Evolutionary conservation across 1,139 yeast genomes (phyloP).

Genomic region (Scheffersomyces titani): DNA sequence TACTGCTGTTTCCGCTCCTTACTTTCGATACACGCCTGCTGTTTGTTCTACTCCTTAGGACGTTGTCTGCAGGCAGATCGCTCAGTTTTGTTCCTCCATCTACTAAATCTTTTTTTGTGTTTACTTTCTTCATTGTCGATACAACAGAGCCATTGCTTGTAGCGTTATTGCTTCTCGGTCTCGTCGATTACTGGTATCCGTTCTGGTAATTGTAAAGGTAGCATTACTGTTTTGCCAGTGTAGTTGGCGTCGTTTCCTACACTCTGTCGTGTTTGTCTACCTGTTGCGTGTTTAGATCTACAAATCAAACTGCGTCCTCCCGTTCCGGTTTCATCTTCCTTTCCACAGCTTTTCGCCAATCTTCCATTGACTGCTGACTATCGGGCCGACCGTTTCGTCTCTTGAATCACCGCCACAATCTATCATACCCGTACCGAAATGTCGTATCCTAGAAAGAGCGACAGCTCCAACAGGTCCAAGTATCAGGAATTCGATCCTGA

Average conservation of each 20-base stretch:
- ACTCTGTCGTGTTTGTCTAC: not conserved
- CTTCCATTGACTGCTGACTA: not conserved
- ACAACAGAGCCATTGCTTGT: not conserved
- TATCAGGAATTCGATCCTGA: slow-evolving; percentile 53
- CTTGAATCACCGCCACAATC: not conserved
- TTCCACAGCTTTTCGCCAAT: not conserved
- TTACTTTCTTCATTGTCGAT: not conserved
- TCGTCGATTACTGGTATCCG: not conserved
- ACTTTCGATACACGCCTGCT: not conserved
- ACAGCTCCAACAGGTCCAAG: slow-evolving; percentile 18
- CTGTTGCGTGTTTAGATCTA: not conserved
- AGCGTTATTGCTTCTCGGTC: not conserved
- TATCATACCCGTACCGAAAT: slow-evolving; percentile 1
- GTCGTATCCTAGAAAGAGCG: slow-evolving; percentile 18
- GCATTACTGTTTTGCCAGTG: not conserved
- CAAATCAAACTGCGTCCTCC: too few relatives aligned
- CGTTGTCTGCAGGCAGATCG: not conserved
- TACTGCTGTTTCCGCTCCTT: not conserved
- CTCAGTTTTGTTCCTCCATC: not conserved
- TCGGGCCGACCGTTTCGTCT: not conserved
- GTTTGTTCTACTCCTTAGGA: not conserved
- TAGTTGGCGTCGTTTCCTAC: not conserved
- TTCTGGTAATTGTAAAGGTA: not conserved
- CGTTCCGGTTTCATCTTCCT: not conserved
- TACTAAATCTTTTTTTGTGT: not conserved